Base-by-base conservation (phyloP, 2,329 filamentous ascomycete genomes). In the Penicillium sp. region DNA sequence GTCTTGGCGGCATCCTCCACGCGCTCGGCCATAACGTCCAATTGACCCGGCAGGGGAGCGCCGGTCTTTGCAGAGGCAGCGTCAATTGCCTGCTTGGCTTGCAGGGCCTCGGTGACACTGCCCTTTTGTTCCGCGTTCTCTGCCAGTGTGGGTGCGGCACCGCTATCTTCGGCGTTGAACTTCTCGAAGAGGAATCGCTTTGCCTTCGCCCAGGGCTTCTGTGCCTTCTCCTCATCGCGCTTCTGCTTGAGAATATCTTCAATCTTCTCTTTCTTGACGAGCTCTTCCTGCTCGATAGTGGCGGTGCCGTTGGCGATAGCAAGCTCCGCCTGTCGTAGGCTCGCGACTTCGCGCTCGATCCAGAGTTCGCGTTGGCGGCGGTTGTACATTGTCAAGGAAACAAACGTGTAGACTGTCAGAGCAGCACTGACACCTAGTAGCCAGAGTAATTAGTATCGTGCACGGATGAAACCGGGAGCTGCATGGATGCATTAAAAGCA, bases 301-400 rank as follows among this genome's bases (percentile, higher is more conserved):
- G 76, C 72, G 16, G 67, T 68, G 36, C 77, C 74, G 27, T 66
- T 64, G 36, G 74, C 66, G 50, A 71, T 73, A n/a, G 76, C 76
- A 43, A 68, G 60, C 43, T 72, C 69, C n/a, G 77, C 77, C 14
- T 74, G 67, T 38, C 74, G 68, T n/a, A 79, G 67, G 22, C 64
- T 67, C 58, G 73, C 67, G 47, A 78, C 54, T 62, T 79, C 74
- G 45, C 67, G 70, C 64, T 85, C 80, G 58, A 85, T 79, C 77
- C 81, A 89, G 58, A 87, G 82, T 36, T 78, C 78, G 53, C 82
- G 78, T 75, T 87, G 85, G 54, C 82, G 79, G 51, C 86, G 81
- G 70, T 88, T 89, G 74, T 88, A 85, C 55, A 87, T 72, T 54
- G 88, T 79, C 77, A 89, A 83, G 65, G 87, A 86, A 55, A 83